Base-by-base conservation (phyloP, 768 basidiomycete genomes). In the Pleurotus salmoneostramineus region DNA sequence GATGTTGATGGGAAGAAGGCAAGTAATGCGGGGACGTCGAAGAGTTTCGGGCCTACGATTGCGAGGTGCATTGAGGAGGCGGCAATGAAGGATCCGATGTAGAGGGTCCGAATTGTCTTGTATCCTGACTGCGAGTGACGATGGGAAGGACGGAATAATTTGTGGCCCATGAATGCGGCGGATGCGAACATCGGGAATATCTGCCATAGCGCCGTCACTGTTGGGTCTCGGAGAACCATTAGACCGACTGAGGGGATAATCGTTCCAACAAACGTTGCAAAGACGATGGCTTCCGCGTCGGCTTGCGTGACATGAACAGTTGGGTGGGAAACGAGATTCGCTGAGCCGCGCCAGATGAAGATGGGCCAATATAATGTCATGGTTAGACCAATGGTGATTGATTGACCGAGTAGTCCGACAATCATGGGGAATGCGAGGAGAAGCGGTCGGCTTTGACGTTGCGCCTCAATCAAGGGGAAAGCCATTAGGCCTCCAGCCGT, bases 161-260 rank as follows among this genome's bases (percentile, higher is more conserved):
- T 69, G 61, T 85, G 78, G 0, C 61, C 47, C 6, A 64, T 62
- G 32, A 74, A 68, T 1, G 77, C 75, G n/a, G 80, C 3, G n/a
- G 74, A 73, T 43, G 80, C 67, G 59, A 72, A 71, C n/a, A 78
- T 34, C 6, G 84, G 83, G 60, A 78, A 83, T 31, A 72, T 60
- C 60, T 84, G 83, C 83, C 83, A 85, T 34, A 78, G 67, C 7
- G 78, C 79, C 11, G 81, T 83, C 45, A 83, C 65, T 47, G 61
- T 60, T 0, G 79, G 72, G 51, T 77, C 77, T 27, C 69, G 63
- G 31, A 81, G 57, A 46, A 71, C 33, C 58, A 84, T 49, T 74
- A 84, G 77, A 48, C 71, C 72, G 15, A 72, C 56, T 5, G 80
- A 76, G 6, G 83, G 82, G n/a, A 83, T 73, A 17, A 71, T 62